phyloP scores from a whole-genome alignment of 345 rosid species.

The Trapa incisa region DNA sequence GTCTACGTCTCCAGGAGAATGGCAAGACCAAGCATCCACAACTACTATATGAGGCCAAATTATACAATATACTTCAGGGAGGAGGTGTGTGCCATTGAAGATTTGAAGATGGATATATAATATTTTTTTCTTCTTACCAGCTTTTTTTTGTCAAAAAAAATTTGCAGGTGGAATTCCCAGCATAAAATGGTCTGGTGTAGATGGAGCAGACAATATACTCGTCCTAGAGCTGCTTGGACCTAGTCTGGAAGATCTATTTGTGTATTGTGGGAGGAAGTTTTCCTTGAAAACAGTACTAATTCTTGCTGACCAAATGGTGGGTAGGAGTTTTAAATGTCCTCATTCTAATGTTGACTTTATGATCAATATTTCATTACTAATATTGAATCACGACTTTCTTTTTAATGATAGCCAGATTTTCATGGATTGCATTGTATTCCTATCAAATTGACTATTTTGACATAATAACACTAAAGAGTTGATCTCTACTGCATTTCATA shows the following conservation, averaged over 20 bases:
- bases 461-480: not conserved
- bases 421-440: not conserved
- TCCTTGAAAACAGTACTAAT: constrained; percentile 75
- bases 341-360: not conserved
- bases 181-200: constrained; percentile 78
- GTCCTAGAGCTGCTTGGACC: constrained; percentile 91
- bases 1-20: constrained; percentile 44
- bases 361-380: not conserved
- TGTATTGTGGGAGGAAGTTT: constrained; percentile 82
- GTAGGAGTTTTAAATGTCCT: not conserved
- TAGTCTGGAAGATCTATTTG: constrained; percentile 83
- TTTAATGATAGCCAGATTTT: not conserved
- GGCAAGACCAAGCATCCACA: constrained; percentile 79
- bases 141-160: not conserved
- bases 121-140: not conserved
- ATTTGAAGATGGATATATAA: too few species aligned
- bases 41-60: constrained; percentile 76
- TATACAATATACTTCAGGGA: constrained; percentile 73
- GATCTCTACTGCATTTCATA: not conserved
- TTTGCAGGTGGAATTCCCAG: constrained; percentile 67
- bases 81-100: constrained; percentile 40
- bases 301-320: constrained; percentile 94
- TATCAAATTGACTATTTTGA: not conserved
- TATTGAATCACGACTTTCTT: not conserved
- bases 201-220: constrained; percentile 61